A percentile compares a stretch with the other conserved stretches of the same genome.
These are phyloP conservation scores for Cladosporium velox DNA, from an alignment of 2,329 filamentous ascomycete genomes.

Conservation along the genomic window DNA sequence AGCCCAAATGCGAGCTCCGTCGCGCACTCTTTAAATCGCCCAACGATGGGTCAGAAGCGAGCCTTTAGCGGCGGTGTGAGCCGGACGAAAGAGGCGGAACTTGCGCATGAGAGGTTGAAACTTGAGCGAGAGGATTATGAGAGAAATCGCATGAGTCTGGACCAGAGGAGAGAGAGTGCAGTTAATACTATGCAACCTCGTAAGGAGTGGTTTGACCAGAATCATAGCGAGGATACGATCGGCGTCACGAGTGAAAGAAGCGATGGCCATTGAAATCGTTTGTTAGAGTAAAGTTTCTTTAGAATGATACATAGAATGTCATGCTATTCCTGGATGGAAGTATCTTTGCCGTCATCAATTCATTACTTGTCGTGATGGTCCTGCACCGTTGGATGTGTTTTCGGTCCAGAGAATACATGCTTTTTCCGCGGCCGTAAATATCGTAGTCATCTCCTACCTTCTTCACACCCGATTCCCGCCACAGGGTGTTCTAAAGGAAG, in stretches of 20 bases:
- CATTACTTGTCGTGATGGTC: background rate
- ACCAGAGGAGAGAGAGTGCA: conserved; percentile 27
- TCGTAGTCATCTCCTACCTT: background rate
- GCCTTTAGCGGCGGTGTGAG: conserved; percentile 33
- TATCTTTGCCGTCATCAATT: conserved; percentile 3
- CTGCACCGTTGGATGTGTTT: background rate
- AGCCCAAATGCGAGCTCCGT: conserved; percentile 19
- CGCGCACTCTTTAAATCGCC: conserved; percentile 14
- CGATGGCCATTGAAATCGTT: background rate
- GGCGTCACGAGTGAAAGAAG: background rate
- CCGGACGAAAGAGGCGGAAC: conserved; percentile 35
- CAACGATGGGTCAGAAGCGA: conserved; percentile 28
- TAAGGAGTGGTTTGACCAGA: conserved; percentile 36
- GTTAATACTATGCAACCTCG: conserved; percentile 16
- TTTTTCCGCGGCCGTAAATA: background rate
- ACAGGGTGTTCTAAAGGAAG: conserved; percentile 49
- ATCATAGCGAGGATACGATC: conserved; percentile 25
- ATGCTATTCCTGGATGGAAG: conserved; percentile 5
- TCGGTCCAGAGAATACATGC: background rate
- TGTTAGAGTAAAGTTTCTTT: conserved; percentile 1
- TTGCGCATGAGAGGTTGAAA: conserved; percentile 42
- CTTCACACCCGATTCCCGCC: background rate
- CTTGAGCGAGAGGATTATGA: conserved; percentile 40
- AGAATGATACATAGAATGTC: conserved; percentile 2
- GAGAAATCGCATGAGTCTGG: conserved; percentile 26